Evolutionary conservation across 2,329 filamentous ascomycete genomes (phyloP).

Genomic region (Aspergillus sclerotialis): DNA sequence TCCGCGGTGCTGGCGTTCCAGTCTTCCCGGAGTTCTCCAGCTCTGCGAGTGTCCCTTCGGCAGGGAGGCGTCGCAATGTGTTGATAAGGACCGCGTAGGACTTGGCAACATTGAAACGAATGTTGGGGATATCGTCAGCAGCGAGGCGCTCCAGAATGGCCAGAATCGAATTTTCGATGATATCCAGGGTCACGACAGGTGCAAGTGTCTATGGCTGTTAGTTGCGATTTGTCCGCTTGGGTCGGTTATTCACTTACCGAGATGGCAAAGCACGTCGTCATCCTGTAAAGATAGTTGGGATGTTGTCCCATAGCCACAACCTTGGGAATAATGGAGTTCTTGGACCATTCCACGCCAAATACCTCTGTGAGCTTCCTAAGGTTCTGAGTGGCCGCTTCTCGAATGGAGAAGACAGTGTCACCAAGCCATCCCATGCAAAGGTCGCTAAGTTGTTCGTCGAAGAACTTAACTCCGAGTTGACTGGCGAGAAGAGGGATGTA

Average conservation of each 20-base stretch:
- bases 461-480: constrained; percentile 94
- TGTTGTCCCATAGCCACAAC: constrained; percentile 98
- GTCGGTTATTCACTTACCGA: constrained; percentile 59
- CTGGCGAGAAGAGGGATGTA: constrained; percentile 95
- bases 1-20: constrained; percentile 57
- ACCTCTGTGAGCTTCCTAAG: constrained; percentile 98
- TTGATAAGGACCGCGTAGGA: constrained; percentile 87
- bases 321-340: constrained; percentile 94
- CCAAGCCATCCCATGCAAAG: constrained; percentile 98
- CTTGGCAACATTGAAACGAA: constrained; percentile 98
- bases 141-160: constrained; percentile 95
- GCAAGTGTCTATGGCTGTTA: constrained; percentile 68
- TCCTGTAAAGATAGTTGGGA: constrained; percentile 97
- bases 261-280: constrained; percentile 99
- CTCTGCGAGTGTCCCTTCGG: constrained; percentile 76
- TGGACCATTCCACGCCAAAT: constrained; percentile 96
- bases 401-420: constrained; percentile 96
- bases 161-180: constrained; percentile 86
- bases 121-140: constrained; percentile 93
- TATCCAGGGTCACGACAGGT: constrained; percentile 83
- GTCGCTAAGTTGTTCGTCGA: constrained; percentile 91
- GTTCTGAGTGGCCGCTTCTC: constrained; percentile 94
- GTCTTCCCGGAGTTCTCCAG: constrained; percentile 68
- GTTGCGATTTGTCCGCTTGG: constrained; percentile 8
- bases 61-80: constrained; percentile 84